These are phyloP conservation scores for Aspergillus ostianus DNA, from an alignment of 495 filamentous ascomycete species.

Conservation along the genomic window DNA sequence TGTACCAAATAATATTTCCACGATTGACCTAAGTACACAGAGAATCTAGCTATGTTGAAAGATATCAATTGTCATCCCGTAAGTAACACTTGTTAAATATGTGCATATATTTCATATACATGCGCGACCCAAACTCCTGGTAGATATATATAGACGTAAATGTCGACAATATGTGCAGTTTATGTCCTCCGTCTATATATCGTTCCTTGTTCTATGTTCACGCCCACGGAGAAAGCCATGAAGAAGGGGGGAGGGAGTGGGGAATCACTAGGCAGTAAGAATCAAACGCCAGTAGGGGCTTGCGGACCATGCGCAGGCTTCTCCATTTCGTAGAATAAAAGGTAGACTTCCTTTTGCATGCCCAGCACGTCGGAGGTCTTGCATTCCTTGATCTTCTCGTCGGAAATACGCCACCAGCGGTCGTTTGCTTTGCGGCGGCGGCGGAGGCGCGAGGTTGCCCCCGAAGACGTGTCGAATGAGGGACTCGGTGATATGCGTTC, in stretches of 20 bases:
- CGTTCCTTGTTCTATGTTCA: background rate
- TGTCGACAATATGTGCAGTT: background rate
- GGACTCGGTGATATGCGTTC: slow-evolving; percentile 26
- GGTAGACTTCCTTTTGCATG: slow-evolving; percentile 94
- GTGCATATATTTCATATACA: background rate
- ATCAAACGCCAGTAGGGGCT: background rate
- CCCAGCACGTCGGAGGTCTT: slow-evolving; percentile 85
- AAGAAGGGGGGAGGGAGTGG: background rate
- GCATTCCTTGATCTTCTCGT: slow-evolving; percentile 93
- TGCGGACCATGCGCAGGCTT: slow-evolving; percentile 15
- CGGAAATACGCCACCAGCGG: slow-evolving; percentile 97
- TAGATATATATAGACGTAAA: background rate
- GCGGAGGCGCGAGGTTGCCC: slow-evolving; percentile 40
- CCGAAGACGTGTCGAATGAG: slow-evolving; percentile 20
- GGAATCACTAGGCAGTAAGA: background rate
- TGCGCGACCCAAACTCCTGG: background rate
- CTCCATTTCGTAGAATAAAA: slow-evolving; percentile 93
- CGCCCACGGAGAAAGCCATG: background rate
- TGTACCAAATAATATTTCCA: background rate
- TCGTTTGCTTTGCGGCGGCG: slow-evolving; percentile 60
- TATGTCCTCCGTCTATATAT: background rate
- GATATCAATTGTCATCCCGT: background rate
- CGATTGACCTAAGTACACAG: background rate
- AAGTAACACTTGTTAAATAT: background rate
- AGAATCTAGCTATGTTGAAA: background rate